Evolutionary conservation across 2,329 filamentous ascomycete genomes (phyloP).

Genomic region (Macroventuria anomochaeta): DNA sequence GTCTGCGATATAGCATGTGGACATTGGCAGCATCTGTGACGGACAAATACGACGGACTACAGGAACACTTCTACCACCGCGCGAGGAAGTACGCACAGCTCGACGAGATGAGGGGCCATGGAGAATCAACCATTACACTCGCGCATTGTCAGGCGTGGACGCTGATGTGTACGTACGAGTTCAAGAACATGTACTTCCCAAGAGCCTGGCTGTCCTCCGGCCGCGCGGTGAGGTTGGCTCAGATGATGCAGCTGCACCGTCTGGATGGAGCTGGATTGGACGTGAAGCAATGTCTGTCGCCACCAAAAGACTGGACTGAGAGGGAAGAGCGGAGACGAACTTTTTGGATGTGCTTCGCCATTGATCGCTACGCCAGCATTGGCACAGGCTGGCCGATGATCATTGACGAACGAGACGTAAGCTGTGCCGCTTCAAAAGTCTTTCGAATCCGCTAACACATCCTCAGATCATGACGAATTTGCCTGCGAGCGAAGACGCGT

Average conservation of each 20-base stretch:
- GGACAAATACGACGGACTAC: constrained; percentile 79
- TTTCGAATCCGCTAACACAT: constrained; percentile 11
- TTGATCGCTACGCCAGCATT: constrained; percentile 92
- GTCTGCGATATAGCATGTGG: constrained; percentile 94
- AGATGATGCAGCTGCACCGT: constrained; percentile 93
- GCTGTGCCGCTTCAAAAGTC: constrained; percentile 21
- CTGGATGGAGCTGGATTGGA: constrained; percentile 83
- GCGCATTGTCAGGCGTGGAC: constrained; percentile 86
- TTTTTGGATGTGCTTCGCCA: constrained; percentile 92
- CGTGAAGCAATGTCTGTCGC: constrained; percentile 88
- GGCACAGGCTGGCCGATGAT: constrained; percentile 97
- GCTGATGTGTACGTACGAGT: constrained; percentile 83
- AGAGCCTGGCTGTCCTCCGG: constrained; percentile 94
- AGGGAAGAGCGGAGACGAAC: constrained; percentile 87
- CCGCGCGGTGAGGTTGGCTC: constrained; percentile 75
- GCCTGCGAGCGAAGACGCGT: constrained; percentile 84
- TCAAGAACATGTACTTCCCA: constrained; percentile 97
- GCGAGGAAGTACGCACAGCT: constrained; percentile 88
- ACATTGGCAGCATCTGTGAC: constrained; percentile 84
- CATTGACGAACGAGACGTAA: constrained; percentile 83
- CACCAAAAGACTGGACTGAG: constrained; percentile 92
- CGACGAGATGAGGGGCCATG: constrained; percentile 91
- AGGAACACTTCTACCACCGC: constrained; percentile 87
- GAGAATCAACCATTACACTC: constrained; percentile 85
- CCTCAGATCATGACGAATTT: constrained; percentile 77